Conservation (phyloP, 2,329 filamentous ascomycete species). For the Botrytis medusae region DNA sequence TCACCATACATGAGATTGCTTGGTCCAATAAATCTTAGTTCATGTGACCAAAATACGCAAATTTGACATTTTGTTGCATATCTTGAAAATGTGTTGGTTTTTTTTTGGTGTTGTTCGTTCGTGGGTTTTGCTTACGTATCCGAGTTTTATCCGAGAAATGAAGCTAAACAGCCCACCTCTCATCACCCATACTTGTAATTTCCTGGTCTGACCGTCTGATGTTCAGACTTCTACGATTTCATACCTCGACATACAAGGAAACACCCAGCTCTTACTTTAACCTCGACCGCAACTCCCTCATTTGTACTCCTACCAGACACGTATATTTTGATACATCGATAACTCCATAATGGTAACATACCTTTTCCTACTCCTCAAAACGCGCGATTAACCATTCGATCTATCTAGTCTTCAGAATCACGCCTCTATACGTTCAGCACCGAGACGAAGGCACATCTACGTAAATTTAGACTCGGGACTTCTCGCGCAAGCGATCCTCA, state of each 20-base stretch:
- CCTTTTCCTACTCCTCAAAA: not conserved
- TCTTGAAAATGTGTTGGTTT: not conserved
- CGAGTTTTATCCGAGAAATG: conserved; percentile 13
- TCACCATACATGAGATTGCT: not conserved
- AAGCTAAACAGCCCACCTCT: conserved; percentile 20
- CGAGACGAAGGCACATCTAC: conserved; percentile 84
- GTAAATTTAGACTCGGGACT: conserved; percentile 91
- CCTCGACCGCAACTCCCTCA: not conserved
- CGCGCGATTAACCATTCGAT: not conserved
- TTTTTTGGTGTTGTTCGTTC: not conserved
- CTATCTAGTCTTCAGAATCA: conserved; percentile 65
- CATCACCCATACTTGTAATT: not conserved
- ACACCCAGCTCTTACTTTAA: not conserved
- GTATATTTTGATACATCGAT: not conserved
- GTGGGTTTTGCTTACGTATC: not conserved
- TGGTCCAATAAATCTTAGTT: not conserved
- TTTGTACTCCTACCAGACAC: not conserved
- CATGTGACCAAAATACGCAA: not conserved
- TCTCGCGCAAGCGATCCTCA: conserved; percentile 84
- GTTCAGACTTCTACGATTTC: not conserved
- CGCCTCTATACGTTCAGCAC: conserved; percentile 89
- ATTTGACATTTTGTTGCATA: not conserved
- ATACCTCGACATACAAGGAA: not conserved
- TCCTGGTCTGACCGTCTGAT: conserved; percentile 1
- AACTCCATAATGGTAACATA: conserved; percentile 9